Conservation (phyloP, 352 stramenopile genomes). For the Albugo laibachii region DNA sequence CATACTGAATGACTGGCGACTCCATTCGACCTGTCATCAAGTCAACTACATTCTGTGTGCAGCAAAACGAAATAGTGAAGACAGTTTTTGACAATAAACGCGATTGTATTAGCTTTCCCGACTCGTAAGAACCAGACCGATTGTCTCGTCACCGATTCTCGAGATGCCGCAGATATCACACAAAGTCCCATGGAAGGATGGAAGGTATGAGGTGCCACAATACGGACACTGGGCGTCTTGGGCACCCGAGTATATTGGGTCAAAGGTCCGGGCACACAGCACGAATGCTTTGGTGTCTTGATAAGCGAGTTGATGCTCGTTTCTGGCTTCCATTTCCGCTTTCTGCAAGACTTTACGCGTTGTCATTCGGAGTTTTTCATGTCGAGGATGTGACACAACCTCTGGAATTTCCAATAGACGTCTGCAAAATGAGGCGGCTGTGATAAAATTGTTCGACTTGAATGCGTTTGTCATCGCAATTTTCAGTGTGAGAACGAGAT, state of each 20-base stretch:
- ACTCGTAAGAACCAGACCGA: slow-evolving; percentile 82
- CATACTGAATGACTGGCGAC: slow-evolving; percentile 47
- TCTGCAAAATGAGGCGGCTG: slow-evolving; percentile 94
- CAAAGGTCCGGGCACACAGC: slow-evolving; percentile 88
- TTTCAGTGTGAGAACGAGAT: slow-evolving; percentile 96
- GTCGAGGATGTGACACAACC: slow-evolving; percentile 72
- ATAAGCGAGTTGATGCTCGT: slow-evolving; percentile 96
- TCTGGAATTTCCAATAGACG: slow-evolving; percentile 96
- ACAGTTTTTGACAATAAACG: too few relatives aligned
- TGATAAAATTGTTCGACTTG: slow-evolving; percentile 99
- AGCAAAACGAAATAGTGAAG: slow-evolving; percentile 14
- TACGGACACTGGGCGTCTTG: slow-evolving; percentile 89
- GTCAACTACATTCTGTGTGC: slow-evolving; percentile 77
- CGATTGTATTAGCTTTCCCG: too few relatives aligned
- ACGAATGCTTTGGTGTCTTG: slow-evolving; percentile 93
- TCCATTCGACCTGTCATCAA: slow-evolving; percentile 44
- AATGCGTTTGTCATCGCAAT: slow-evolving; percentile 98
- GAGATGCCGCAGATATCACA: slow-evolving; percentile 88
- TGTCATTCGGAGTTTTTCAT: slow-evolving; percentile 91
- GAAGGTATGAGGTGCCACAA: slow-evolving; percentile 83
- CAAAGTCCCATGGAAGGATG: slow-evolving; percentile 73
- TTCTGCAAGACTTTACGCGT: slow-evolving; percentile 95
- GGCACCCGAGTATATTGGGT: slow-evolving; percentile 88
- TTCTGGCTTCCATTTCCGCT: slow-evolving; percentile 95
- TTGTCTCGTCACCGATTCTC: slow-evolving; percentile 87